Base-by-base conservation (phyloP, 352 stramenopile species). In the Pythium rhizo-oryzae region DNA sequence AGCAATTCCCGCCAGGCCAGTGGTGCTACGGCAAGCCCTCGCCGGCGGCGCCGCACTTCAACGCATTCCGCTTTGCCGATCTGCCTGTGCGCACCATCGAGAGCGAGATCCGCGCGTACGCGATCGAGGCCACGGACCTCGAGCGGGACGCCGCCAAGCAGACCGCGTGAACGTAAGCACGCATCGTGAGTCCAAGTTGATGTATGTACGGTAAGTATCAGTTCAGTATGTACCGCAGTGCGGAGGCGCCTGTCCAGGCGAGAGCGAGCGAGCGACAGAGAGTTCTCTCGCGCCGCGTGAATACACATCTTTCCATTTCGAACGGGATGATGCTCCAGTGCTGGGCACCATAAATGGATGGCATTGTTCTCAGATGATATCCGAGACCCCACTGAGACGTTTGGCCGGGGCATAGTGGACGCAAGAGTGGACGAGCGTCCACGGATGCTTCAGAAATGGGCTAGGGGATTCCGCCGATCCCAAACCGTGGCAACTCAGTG, bases 21-120 rank as follows among this genome's bases (percentile, higher is more conserved):
- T 82, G 70, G 54, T 91, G 83, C 62, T 91, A 89, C 51, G 82
- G 82, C 25, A 72, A 78, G 55, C 54, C 59, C 1, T 49, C 69
- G 11, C 72, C 78, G 21, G 62, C 77, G 35, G 67, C 80, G 25
- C 60, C 60, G 24, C 67, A 74, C 28, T 74, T 74, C 37, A 65
- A 69, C 30, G 59, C 61, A 9, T 62, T 66, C 28, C 60, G 47
- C 13, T 74, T 74, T 35, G 61, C 23, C 11, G 67, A 74, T 23
- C 16, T 74, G 54, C 28, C 60, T 41, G 24, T 41, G 15, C 60
- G 60, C 23, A 24, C 50, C 46, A 46, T 74, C 15, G 67, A 74
- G n/a, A 69, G 28, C 28, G 61, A 74, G 56, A 74, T 74, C 49
- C 44, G 54, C 12, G 54, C 41, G n/a, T 69, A 66, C 30, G 67